A percentile compares a stretch with the other conserved stretches of the same genome.
phyloP scores from a whole-genome alignment of 2,329 filamentous ascomycete species.

The Chlorencoelia australis region DNA sequence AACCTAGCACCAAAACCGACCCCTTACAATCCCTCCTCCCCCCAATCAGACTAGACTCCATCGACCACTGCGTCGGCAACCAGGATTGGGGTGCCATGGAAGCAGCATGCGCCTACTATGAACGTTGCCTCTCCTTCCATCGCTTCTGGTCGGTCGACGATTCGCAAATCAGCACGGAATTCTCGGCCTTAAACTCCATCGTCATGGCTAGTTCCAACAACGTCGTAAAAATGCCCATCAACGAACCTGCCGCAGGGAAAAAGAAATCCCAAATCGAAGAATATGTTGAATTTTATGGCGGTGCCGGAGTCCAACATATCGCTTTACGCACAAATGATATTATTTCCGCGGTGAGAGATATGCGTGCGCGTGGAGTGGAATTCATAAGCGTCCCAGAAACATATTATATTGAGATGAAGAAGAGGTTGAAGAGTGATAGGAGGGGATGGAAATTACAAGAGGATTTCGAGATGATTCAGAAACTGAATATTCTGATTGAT shows the following conservation, averaged over 20 bases:
- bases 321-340: constrained; percentile 77
- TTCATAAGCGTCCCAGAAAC: constrained; percentile 85
- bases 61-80: constrained; percentile 97
- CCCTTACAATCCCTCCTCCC: constrained; percentile 40
- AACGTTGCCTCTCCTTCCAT: constrained; percentile 83
- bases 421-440: constrained; percentile 56
- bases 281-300: constrained; percentile 81
- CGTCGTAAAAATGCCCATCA: constrained; percentile 95
- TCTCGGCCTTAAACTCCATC: constrained; percentile 76
- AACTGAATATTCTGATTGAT: constrained; percentile 82
- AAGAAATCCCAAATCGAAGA: constrained; percentile 93
- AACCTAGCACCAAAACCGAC: constrained; percentile 30
- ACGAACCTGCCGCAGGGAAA: constrained; percentile 84
- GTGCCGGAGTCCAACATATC: constrained; percentile 87
- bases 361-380: constrained; percentile 80
- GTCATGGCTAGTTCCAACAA: constrained; percentile 85
- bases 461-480: constrained; percentile 67
- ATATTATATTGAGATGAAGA: constrained; percentile 72
- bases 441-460: constrained; percentile 59
- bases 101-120: constrained; percentile 60
- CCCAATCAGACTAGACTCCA: constrained; percentile 55
- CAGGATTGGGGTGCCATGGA: constrained; percentile 89
- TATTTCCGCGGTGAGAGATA: constrained; percentile 61
- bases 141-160: constrained; percentile 97
- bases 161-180: constrained; percentile 85